phyloP scores from a whole-genome alignment of 108 stramenopile genomes.

The Nitzschia palea region DNA sequence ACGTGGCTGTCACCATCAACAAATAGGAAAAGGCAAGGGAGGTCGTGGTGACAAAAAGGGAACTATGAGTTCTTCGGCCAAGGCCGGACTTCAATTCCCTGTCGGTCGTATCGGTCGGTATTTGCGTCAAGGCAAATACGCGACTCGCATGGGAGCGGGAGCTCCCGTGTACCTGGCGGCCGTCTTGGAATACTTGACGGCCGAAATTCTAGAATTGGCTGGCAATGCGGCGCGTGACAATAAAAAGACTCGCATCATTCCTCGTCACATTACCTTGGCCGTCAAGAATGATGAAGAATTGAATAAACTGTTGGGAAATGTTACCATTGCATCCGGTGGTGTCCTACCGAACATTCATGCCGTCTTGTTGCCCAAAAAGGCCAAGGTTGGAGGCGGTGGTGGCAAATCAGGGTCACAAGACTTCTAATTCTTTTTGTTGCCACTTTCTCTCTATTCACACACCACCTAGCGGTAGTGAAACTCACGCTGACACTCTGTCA shows the following conservation, averaged over 20 bases:
- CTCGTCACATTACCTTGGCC: slow-evolving; percentile 88
- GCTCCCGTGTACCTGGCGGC: slow-evolving; percentile 77
- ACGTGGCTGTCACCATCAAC: no score
- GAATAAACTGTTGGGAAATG: slow-evolving; percentile 85
- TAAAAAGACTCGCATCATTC: slow-evolving; percentile 87
- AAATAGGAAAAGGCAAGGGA: slow-evolving; percentile 66
- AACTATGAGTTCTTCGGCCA: slow-evolving; percentile 49
- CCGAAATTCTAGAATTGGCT: slow-evolving; percentile 88
- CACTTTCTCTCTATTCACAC: no score
- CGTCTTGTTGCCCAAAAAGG: slow-evolving; percentile 89
- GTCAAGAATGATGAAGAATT: slow-evolving; percentile 87
- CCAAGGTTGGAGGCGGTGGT: neutral
- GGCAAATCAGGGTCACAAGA: slow-evolving; percentile 20
- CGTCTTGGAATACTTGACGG: slow-evolving; percentile 62
- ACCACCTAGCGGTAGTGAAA: no score
- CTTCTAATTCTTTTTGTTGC: no score
- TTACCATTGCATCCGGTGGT: slow-evolving; percentile 91
- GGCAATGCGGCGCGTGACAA: slow-evolving; percentile 92
- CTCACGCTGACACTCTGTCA: no score
- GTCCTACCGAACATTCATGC: slow-evolving; percentile 95
- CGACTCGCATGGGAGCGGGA: slow-evolving; percentile 75
- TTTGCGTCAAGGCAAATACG: slow-evolving; percentile 82
- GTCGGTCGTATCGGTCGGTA: slow-evolving; percentile 79
- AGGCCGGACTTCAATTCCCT: slow-evolving; percentile 88
- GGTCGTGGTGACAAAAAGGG: slow-evolving; percentile 70